Conservation (phyloP, 2,329 filamentous ascomycete species). For the Sclerotinia spermophila region DNA sequence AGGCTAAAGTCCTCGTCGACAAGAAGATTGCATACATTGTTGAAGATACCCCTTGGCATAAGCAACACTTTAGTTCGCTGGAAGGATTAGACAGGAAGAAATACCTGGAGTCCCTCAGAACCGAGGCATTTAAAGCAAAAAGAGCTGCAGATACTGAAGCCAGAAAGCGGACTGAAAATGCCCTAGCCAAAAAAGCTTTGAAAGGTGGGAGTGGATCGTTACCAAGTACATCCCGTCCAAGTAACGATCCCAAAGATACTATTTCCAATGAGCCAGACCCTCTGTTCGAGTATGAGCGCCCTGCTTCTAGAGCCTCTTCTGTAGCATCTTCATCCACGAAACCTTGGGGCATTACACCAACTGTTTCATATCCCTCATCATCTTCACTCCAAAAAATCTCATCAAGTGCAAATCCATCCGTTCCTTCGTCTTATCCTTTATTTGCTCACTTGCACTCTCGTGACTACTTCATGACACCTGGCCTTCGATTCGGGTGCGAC, state of each 20-base stretch:
- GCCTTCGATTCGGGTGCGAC: slow-evolving; percentile 88
- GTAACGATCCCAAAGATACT: not conserved
- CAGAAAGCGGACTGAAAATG: slow-evolving; percentile 29
- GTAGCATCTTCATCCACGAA: slow-evolving; percentile 19
- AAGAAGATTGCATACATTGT: slow-evolving; percentile 73
- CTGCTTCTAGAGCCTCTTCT: slow-evolving; percentile 38
- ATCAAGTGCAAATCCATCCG: slow-evolving; percentile 37
- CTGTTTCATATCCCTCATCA: slow-evolving; percentile 43
- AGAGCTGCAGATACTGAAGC: slow-evolving; percentile 36
- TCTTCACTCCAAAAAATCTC: slow-evolving; percentile 29
- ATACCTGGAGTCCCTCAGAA: slow-evolving; percentile 57
- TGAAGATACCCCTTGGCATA: slow-evolving; percentile 73
- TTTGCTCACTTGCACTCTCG: slow-evolving; percentile 75
- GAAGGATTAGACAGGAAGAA: slow-evolving; percentile 54
- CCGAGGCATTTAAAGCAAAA: slow-evolving; percentile 46
- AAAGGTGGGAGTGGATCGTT: slow-evolving; percentile 23
- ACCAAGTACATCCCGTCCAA: slow-evolving; percentile 16
- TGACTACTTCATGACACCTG: slow-evolving; percentile 86
- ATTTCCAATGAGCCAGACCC: slow-evolving; percentile 21
- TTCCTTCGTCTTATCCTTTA: slow-evolving; percentile 63
- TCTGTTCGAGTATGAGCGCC: slow-evolving; percentile 34
- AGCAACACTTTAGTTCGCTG: slow-evolving; percentile 56
- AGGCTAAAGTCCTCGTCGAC: slow-evolving; percentile 76
- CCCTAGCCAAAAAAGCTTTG: slow-evolving; percentile 31
- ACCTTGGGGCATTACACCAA: slow-evolving; percentile 42